phyloP scores from a whole-genome alignment of 306 rosid species.

The Oxytropis ochrocephala region DNA sequence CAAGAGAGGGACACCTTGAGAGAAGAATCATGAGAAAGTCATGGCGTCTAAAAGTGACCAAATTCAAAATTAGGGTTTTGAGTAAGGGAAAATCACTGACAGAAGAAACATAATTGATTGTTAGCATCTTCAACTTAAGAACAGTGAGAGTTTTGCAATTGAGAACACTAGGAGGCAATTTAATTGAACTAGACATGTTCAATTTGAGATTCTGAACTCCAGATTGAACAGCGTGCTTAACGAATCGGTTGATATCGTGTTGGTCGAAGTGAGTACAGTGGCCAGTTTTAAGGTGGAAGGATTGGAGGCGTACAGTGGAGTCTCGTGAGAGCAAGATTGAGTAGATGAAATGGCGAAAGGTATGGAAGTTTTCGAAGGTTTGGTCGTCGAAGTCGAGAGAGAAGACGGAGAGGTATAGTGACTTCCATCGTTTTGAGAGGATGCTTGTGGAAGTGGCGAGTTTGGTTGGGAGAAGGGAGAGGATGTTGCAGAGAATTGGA shows the following conservation, averaged over 20 bases:
- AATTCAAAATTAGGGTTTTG: background rate
- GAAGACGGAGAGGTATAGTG: conserved; percentile 8
- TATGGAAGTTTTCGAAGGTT: no score
- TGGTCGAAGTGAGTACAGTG: background rate
- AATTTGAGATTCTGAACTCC: background rate
- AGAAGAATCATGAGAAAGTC: background rate
- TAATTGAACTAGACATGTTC: background rate
- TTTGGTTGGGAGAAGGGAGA: background rate
- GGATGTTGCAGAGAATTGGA: background rate
- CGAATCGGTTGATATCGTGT: background rate
- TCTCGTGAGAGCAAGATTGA: background rate
- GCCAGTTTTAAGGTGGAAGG: background rate
- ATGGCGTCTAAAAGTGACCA: accelerated
- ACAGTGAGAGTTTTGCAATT: background rate
- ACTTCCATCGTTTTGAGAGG: conserved; percentile 21
- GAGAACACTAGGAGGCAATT: background rate
- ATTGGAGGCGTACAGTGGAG: background rate
- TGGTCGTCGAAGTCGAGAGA: background rate
- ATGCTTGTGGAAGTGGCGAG: conserved; percentile 5
- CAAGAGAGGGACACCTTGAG: background rate
- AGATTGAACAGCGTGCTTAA: background rate
- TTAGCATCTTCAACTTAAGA: background rate
- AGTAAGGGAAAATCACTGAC: background rate
- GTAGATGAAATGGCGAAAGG: background rate
- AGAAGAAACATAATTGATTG: background rate